Evolutionary conservation across 2,329 filamentous ascomycete genomes (phyloP), one percentile per base, ranked within the genome.

Genomic region (Trichoderma sp.): DNA sequence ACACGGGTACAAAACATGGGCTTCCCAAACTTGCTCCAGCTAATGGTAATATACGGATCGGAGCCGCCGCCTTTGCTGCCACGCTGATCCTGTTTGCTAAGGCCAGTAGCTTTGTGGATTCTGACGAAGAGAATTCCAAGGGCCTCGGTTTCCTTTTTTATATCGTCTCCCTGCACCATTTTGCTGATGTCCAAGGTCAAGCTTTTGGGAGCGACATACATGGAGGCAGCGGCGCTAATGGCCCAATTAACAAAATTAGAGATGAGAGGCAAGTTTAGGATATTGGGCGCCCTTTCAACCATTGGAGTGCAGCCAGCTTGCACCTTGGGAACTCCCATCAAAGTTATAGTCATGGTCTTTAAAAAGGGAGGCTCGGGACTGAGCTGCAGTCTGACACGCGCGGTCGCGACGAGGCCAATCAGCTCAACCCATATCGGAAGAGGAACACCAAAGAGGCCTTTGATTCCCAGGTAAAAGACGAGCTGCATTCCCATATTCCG

Each of bases 191-290:
- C 95, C 61, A 98, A 87, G 0, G 93, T 94, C 91, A 98, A 91
- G 12, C 92, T 96, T 82, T 98, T 98, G 9, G 95, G 95, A 2
- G 95, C 95, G 30, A 98, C 94, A 74, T 98, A 98, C 88, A 97
- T 92, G 78, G 91, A 92, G 3, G 92, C 92, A 0, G 95, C 94
- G 0, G 96, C 90, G 47, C 90, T 91, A 76, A 98, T 97, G 6
- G 95, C 94, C 83, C 95, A 97, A 81, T 98, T 97, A 81, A 98
- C 95, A 78, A 99, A 98, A 77, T 97, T 97, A 15, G 93, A 97
- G 76, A 98, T 98, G 47, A 98, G 81, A 0, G 95, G 95, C 11
- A 98, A 84, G 76, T 98, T 97, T 30, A 98, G 84, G 59, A 98
- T 90, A 76, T 98, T 98, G 73, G 97, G 91, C 2, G 94, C 95